phyloP scores from a whole-genome alignment of 75 land plant species.

The Larix kaempferi region DNA sequence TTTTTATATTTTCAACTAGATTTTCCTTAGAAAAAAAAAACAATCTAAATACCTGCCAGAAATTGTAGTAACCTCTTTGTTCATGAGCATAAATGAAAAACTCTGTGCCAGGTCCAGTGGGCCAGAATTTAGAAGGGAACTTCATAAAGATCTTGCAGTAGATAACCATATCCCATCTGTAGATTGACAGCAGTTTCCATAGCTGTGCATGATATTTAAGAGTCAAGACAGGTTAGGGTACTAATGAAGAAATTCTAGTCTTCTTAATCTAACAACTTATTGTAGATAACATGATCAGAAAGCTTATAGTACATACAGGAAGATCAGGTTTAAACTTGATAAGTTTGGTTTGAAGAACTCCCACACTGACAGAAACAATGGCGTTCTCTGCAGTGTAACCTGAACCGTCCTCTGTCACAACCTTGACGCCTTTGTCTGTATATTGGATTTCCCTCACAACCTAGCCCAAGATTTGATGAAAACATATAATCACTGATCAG shows the following conservation, averaged over 20 bases:
- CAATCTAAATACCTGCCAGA: conserved; percentile 69
- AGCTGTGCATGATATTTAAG: neutral
- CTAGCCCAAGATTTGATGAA: conserved; percentile 14
- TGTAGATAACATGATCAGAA: neutral
- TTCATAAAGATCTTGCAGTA: neutral
- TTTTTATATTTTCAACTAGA: too few species aligned
- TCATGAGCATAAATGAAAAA: conserved; percentile 73
- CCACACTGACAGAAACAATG: conserved; percentile 60
- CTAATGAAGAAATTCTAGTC: neutral
- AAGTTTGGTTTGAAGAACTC: conserved; percentile 57
- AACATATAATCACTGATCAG: neutral
- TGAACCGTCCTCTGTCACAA: conserved; percentile 50
- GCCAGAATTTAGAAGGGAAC: conserved; percentile 65
- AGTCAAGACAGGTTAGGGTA: neutral
- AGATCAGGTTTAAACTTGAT: conserved; percentile 50
- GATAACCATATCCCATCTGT: neutral
- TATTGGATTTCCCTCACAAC: conserved; percentile 40
- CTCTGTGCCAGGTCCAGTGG: conserved; percentile 55
- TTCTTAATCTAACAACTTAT: neutral
- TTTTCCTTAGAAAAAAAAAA: too few species aligned
- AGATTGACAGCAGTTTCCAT: neutral
- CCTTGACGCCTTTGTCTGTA: conserved; percentile 21
- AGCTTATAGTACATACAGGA: conserved; percentile 30
- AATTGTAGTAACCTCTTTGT: conserved; percentile 72
- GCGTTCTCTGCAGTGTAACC: conserved; percentile 38